A percentile compares a stretch with the other conserved stretches of the same genome.
Evolutionary conservation across 352 stramenopile species (phyloP).

Genomic region (Phytophthora cryptogea): DNA sequence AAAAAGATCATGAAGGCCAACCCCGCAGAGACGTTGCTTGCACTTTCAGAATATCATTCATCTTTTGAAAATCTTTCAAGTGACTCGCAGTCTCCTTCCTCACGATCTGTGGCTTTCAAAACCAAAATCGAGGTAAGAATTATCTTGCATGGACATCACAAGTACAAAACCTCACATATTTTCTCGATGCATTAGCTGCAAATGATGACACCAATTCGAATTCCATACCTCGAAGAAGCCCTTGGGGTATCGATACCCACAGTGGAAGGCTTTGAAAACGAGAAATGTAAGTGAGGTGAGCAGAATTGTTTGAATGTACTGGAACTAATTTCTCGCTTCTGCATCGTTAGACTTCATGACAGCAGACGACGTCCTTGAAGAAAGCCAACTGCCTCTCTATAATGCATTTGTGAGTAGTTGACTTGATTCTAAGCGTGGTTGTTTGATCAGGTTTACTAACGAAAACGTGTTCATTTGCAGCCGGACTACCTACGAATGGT

Average conservation of each 20-base stretch:
- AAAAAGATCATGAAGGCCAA: conserved; percentile 84
- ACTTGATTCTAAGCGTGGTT: not conserved
- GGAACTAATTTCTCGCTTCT: not conserved
- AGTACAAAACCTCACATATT: not conserved
- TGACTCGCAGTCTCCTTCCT: conserved; percentile 29
- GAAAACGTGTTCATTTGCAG: conserved; percentile 30
- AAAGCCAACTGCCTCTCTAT: conserved; percentile 81
- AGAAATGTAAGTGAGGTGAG: conserved; percentile 50
- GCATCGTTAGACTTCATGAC: conserved; percentile 76
- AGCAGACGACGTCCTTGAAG: conserved; percentile 80
- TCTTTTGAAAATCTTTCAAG: conserved; percentile 70
- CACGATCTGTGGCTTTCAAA: conserved; percentile 65
- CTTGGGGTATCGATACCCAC: conserved; percentile 75
- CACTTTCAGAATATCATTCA: conserved; percentile 82
- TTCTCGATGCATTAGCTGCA: conserved; percentile 51
- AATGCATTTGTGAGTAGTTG: conserved; percentile 73
- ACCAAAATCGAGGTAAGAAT: conserved; percentile 78
- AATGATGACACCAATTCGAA: conserved; percentile 89
- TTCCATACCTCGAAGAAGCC: conserved; percentile 86
- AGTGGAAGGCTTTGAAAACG: conserved; percentile 83
- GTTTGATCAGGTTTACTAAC: conserved; percentile 1
- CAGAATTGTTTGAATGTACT: not conserved
- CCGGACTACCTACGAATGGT: conserved; percentile 87
- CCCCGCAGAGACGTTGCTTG: conserved; percentile 78
- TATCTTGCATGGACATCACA: not conserved